Conservation (phyloP, 306 rosid species). For the Hippophae tibetana region DNA sequence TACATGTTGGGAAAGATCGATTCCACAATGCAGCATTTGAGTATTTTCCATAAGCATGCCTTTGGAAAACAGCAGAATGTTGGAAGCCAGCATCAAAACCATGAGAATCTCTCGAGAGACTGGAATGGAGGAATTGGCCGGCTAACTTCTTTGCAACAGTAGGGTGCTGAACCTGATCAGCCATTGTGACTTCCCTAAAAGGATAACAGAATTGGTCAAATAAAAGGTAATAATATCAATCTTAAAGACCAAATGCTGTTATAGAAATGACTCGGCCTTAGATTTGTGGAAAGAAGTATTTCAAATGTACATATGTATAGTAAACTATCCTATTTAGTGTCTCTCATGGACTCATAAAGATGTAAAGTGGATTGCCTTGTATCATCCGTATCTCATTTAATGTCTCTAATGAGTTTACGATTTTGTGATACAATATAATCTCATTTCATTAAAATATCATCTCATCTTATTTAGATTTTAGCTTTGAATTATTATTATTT, state of each 20-base stretch:
- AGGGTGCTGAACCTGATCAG: conserved; percentile 73
- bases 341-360: no score
- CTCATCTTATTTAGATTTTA: no score
- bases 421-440: no score
- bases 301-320: no score
- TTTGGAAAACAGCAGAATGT: conserved; percentile 44
- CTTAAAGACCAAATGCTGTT: background rate
- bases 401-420: no score
- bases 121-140: conserved; percentile 52
- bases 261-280: no score
- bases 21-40: conserved; percentile 56
- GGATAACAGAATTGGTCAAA: background rate
- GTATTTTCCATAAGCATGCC: conserved; percentile 45
- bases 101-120: conserved; percentile 29
- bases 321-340: no score
- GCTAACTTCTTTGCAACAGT: conserved; percentile 63
- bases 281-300: no score
- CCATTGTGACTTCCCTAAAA: conserved; percentile 49
- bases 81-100: conserved; percentile 35
- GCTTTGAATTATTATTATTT: no score
- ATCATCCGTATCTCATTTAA: no score
- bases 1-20: conserved; percentile 38
- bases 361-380: no score
- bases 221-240: background rate
- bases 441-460: no score